A percentile compares a stretch with the other conserved stretches of the same genome.
Evolutionary conservation across 345 rosid genomes (phyloP).

Genomic region (Eucalyptus regnans): DNA sequence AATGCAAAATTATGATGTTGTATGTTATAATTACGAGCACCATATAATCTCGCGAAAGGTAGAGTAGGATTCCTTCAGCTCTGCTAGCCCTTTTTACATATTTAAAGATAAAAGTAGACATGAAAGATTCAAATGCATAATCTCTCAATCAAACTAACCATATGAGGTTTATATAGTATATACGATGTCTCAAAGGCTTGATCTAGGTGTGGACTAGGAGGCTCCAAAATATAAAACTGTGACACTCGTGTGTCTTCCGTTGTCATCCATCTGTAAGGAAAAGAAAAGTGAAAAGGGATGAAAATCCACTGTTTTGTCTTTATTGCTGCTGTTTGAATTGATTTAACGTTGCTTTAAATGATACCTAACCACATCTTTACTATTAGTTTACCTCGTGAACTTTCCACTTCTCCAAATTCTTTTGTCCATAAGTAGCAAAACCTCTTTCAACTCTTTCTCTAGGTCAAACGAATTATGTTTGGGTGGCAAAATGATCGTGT

Average conservation of each 20-base stretch:
- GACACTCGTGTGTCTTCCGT: neutral
- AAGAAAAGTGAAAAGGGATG: slow-evolving; percentile 7
- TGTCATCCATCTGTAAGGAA: neutral
- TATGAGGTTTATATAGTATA: neutral
- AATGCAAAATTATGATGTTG: neutral
- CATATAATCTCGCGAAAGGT: neutral
- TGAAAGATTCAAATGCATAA: neutral
- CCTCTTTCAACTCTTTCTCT: neutral
- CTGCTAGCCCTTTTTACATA: neutral
- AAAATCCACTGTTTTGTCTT: slow-evolving; percentile 22
- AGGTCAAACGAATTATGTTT: neutral
- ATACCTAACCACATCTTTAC: neutral
- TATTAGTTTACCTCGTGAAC: slow-evolving; percentile 13
- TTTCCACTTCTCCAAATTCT: neutral
- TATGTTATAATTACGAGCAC: neutral
- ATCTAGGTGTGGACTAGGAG: neutral
- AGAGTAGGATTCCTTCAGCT: neutral
- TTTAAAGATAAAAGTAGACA: neutral
- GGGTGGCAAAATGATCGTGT: neutral
- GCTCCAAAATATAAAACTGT: neutral
- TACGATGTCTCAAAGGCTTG: neutral
- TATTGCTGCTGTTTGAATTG: slow-evolving; percentile 22
- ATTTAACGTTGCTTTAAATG: slow-evolving; percentile 1
- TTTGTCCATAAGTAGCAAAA: neutral
- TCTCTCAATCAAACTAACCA: neutral